Evolutionary conservation across 805 yeast genomes (phyloP).

Genomic region (Lipomyces yamanashiensis): DNA sequence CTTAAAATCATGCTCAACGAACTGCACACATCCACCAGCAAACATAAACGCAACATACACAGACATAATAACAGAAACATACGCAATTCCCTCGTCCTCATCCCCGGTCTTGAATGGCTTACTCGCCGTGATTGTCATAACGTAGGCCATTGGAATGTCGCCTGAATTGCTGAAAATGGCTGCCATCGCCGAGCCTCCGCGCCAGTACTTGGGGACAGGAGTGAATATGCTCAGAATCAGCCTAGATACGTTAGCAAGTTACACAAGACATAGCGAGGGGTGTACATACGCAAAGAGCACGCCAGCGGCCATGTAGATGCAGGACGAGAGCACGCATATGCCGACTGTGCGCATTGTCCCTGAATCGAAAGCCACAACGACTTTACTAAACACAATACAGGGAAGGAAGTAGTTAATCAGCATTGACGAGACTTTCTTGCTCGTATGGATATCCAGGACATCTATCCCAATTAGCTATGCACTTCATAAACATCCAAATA

Average conservation of each 20-base stretch:
- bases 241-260: conserved; percentile 17
- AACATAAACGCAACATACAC: conserved; percentile 70
- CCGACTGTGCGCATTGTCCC: conserved; percentile 74
- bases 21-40: conserved; percentile 73
- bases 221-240: conserved; percentile 52
- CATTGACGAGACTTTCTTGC: conserved; percentile 70
- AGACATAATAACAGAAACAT: conserved; percentile 75
- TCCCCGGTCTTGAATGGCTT: conserved; percentile 59
- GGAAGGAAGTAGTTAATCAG: conserved; percentile 74
- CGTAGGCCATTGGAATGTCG: conserved; percentile 84
- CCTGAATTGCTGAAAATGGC: conserved; percentile 79
- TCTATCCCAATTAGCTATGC: conserved; percentile 10
- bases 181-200: conserved; percentile 73
- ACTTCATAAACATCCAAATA: conserved; percentile 40
- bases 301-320: conserved; percentile 54
- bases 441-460: conserved; percentile 38
- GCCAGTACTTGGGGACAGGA: conserved; percentile 72
- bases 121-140: conserved; percentile 65
- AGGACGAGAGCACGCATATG: conserved; percentile 57
- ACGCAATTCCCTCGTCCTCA: conserved; percentile 79
- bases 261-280: too few relatives aligned
- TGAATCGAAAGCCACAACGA: conserved; percentile 68
- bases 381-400: conserved; percentile 72
- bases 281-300: conserved; percentile 46
- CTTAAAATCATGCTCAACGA: conserved; percentile 74